phyloP scores from a whole-genome alignment of 1,284 basidiomycete genomes.

The Inonotus hispidus region DNA sequence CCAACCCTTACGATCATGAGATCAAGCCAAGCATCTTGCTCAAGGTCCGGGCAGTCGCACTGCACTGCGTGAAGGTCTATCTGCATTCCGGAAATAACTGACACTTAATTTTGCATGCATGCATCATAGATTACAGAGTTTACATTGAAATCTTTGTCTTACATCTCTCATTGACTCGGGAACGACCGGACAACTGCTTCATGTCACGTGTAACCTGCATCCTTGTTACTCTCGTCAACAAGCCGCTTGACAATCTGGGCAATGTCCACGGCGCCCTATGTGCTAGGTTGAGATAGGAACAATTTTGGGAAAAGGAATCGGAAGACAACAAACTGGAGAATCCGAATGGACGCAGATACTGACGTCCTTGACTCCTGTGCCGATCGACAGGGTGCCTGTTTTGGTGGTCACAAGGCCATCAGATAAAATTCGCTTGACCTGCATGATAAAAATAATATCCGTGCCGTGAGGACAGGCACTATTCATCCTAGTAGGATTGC shows the following conservation, averaged over 20 bases:
- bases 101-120: background rate
- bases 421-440: constrained; percentile 43
- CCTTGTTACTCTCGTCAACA: constrained; percentile 44
- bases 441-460: background rate
- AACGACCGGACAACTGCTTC: background rate
- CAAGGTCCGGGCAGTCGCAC: background rate
- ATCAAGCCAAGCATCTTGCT: background rate
- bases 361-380: constrained; percentile 40
- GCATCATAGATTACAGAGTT: background rate
- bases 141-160: background rate
- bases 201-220: background rate
- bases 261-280: constrained; percentile 47
- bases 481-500: background rate
- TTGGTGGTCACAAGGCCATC: constrained; percentile 43
- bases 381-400: constrained; percentile 39
- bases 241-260: constrained; percentile 42
- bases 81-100: background rate
- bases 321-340: constrained; percentile 45
- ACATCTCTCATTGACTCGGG: background rate
- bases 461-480: background rate
- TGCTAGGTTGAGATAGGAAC: background rate
- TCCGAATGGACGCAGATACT: constrained; percentile 64
- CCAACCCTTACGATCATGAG: background rate
- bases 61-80: background rate
- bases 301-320: background rate